Evolutionary conservation across 2,329 filamentous ascomycete species (phyloP).

Genomic region (Pyrenophora teres): DNA sequence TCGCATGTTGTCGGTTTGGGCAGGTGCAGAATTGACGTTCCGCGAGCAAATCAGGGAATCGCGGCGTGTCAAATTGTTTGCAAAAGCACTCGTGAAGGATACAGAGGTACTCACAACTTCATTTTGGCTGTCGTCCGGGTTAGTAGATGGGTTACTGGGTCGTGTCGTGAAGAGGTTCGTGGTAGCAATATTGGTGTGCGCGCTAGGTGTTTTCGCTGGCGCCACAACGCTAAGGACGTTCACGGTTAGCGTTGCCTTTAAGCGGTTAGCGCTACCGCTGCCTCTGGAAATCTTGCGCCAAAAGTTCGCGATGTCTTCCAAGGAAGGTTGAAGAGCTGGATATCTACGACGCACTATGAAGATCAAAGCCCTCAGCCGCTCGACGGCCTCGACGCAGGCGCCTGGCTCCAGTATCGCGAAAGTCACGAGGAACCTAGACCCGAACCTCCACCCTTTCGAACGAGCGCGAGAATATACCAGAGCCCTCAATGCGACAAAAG

Average conservation of each 20-base stretch:
- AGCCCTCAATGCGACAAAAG: slow-evolving; percentile 82
- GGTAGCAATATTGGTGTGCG: slow-evolving; percentile 22
- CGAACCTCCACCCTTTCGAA: slow-evolving; percentile 87
- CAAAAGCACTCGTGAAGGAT: slow-evolving; percentile 9
- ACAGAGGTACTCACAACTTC: slow-evolving; percentile 53
- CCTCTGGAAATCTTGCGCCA: slow-evolving; percentile 22
- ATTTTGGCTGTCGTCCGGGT: slow-evolving; percentile 60
- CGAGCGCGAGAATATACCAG: slow-evolving; percentile 83
- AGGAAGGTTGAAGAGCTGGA: slow-evolving; percentile 10
- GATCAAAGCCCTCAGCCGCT: slow-evolving; percentile 67
- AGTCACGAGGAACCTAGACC: slow-evolving; percentile 74
- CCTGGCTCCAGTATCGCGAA: slow-evolving; percentile 69
- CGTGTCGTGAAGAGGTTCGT: slow-evolving; percentile 17
- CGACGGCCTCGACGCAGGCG: slow-evolving; percentile 67
- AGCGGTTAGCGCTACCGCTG: slow-evolving; percentile 23
- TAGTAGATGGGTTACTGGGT: slow-evolving; percentile 40
- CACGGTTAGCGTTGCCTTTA: slow-evolving; percentile 17
- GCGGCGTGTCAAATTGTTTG: slow-evolving; percentile 15
- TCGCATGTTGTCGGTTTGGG: slow-evolving; percentile 18
- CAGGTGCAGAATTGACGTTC: slow-evolving; percentile 16
- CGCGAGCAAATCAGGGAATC: slow-evolving; percentile 10
- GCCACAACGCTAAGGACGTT: slow-evolving; percentile 14
- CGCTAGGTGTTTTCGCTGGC: slow-evolving; percentile 29
- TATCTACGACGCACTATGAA: slow-evolving; percentile 41
- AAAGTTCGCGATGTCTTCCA: slow-evolving; percentile 21